Conservation (phyloP, 495 filamentous ascomycete species). For the Podospora pseudopauciseta region DNA sequence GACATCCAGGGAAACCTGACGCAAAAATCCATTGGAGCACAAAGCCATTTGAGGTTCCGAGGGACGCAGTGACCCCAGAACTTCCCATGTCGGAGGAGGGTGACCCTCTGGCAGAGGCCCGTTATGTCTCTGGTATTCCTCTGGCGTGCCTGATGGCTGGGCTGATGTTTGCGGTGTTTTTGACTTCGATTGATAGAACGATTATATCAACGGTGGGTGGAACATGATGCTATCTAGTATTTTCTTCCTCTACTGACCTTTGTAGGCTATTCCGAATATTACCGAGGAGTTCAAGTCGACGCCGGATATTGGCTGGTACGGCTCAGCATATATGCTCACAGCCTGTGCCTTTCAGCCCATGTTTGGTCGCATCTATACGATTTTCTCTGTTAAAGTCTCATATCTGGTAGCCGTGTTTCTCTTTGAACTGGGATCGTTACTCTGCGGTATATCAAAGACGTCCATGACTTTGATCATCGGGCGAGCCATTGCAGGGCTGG, state of each 20-base stretch:
- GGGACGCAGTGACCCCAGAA: background rate
- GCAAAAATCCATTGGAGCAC: constrained; percentile 17
- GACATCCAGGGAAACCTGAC: constrained; percentile 30
- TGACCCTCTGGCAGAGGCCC: constrained; percentile 15
- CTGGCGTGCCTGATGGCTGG: constrained; percentile 33
- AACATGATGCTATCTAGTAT: background rate
- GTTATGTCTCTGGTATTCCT: constrained; percentile 30
- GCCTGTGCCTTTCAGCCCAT: constrained; percentile 43
- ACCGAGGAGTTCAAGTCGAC: constrained; percentile 47
- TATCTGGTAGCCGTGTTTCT: constrained; percentile 42
- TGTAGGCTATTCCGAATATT: constrained; percentile 33
- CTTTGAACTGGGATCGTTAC: constrained; percentile 51
- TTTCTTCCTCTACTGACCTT: constrained; percentile 10
- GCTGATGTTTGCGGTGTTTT: constrained; percentile 38
- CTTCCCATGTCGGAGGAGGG: background rate
- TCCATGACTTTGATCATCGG: constrained; percentile 55
- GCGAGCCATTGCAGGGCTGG: constrained; percentile 55
- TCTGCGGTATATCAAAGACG: constrained; percentile 53
- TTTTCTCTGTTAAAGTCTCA: constrained; percentile 42
- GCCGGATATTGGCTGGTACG: constrained; percentile 56
- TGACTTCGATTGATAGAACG: constrained; percentile 43
- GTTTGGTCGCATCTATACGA: constrained; percentile 50
- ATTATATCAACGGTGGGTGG: constrained; percentile 42
- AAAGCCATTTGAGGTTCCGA: constrained; percentile 11
- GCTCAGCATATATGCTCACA: constrained; percentile 51